Conservation (phyloP, 345 rosid genomes). For the Dovyalis caffra region DNA sequence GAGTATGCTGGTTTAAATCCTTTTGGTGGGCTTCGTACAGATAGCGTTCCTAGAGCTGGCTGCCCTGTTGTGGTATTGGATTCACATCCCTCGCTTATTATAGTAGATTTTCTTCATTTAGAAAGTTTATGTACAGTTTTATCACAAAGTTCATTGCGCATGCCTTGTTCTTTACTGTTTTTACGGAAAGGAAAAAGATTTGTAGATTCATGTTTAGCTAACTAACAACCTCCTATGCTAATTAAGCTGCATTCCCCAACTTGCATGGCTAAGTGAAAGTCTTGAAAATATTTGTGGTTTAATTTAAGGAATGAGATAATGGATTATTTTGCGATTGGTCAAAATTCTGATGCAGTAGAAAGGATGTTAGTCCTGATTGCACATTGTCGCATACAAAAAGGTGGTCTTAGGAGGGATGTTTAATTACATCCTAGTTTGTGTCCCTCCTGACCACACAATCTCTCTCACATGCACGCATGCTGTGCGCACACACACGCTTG, state of each 20-base stretch:
- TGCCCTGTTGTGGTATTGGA: conserved; percentile 83
- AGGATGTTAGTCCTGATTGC: neutral
- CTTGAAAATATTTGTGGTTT: neutral
- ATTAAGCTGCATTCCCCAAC: neutral
- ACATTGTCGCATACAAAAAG: neutral
- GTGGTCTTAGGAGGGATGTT: neutral
- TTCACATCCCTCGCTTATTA: neutral
- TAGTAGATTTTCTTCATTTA: neutral
- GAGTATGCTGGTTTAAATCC: conserved; percentile 98
- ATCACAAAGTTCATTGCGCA: neutral
- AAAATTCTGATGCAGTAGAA: neutral
- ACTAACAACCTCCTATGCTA: neutral
- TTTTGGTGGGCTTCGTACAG: conserved; percentile 86
- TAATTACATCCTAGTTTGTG: neutral
- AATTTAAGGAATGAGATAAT: conserved; percentile 5
- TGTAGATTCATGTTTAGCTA: neutral
- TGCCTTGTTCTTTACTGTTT: neutral
- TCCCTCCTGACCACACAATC: no score
- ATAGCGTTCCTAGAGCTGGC: conserved; percentile 91
- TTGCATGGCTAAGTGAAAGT: neutral
- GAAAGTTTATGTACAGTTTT: neutral
- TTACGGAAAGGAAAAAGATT: neutral
- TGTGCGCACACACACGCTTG: no score
- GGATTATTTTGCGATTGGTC: neutral
- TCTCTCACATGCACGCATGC: neutral